Evolutionary conservation across 2,329 filamentous ascomycete species (phyloP).

Genomic region (Fusarium lyarnte): DNA sequence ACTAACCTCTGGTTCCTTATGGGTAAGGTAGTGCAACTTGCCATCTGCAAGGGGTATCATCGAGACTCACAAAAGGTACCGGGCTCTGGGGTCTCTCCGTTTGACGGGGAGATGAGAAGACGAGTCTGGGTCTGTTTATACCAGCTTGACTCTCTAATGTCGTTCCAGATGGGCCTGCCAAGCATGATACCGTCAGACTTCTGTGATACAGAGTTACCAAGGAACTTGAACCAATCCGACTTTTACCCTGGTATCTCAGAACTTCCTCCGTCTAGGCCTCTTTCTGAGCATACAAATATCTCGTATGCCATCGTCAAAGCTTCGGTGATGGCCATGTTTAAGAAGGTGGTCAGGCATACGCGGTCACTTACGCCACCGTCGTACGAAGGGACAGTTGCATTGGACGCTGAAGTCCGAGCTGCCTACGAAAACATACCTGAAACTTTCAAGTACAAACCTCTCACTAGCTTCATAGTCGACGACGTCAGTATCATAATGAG

Average conservation of each 20-base stretch:
- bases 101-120: conserved; percentile 60
- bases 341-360: conserved; percentile 36
- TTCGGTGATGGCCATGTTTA: conserved; percentile 40
- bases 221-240: conserved; percentile 37
- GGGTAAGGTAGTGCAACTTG: conserved; percentile 55
- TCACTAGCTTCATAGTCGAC: conserved; percentile 44
- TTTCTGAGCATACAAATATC: conserved; percentile 30
- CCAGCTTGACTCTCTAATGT: conserved; percentile 57
- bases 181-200: conserved; percentile 52
- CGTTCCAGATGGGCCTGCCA: conserved; percentile 59
- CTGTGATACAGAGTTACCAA: conserved; percentile 33
- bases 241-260: conserved; percentile 6
- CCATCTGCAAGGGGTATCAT: conserved; percentile 60
- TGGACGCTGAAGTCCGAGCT: conserved; percentile 35
- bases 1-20: conserved; percentile 57
- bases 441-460: conserved; percentile 34
- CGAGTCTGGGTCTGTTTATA: conserved; percentile 56
- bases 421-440: conserved; percentile 40
- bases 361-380: conserved; percentile 4
- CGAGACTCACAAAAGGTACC: conserved; percentile 54
- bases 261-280: conserved; percentile 28
- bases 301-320: conserved; percentile 45
- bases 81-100: conserved; percentile 47
- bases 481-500: conserved; percentile 38
- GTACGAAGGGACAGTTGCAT: conserved; percentile 20